Evolutionary conservation across 1,284 basidiomycete genomes (phyloP).

Genomic region (Cystobasidium pallidum): DNA sequence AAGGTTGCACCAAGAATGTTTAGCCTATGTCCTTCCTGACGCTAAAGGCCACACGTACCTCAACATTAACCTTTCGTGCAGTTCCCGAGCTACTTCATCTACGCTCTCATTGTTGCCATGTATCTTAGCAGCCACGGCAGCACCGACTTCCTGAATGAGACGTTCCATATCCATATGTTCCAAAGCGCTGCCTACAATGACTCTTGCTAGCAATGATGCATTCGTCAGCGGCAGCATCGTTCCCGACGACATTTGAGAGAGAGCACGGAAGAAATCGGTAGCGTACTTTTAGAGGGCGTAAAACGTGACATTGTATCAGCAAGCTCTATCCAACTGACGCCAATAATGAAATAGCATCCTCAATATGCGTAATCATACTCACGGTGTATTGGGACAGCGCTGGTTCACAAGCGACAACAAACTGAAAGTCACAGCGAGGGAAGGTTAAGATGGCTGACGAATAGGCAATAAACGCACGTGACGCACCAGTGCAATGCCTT

Average conservation of each 20-base stretch:
- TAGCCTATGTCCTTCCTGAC: no score
- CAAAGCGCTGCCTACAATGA: constrained; percentile 93
- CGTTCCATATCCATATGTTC: constrained; percentile 98
- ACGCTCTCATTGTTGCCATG: constrained; percentile 80
- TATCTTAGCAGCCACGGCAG: constrained; percentile 89
- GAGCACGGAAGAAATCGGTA: constrained; percentile 92
- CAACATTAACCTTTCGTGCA: constrained; percentile 86
- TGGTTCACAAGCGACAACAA: constrained; percentile 98
- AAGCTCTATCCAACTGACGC: no score
- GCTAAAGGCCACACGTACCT: no score
- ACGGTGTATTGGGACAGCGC: constrained; percentile 91
- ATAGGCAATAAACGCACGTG: neutral
- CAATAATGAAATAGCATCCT: no score
- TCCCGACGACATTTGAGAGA: constrained; percentile 88
- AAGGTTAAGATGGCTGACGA: no score
- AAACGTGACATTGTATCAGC: no score
- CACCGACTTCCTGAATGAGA: constrained; percentile 87
- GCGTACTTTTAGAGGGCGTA: no score
- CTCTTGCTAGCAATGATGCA: constrained; percentile 92
- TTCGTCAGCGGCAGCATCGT: constrained; percentile 95
- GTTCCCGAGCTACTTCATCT: constrained; percentile 89
- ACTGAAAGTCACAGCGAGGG: constrained; percentile 61
- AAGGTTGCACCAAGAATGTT: no score
- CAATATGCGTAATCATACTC: constrained; percentile 53
- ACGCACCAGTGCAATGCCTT: constrained; percentile 84